phyloP scores from a whole-genome alignment of 176 grass and related monocot species.

The Themeda triandra region DNA sequence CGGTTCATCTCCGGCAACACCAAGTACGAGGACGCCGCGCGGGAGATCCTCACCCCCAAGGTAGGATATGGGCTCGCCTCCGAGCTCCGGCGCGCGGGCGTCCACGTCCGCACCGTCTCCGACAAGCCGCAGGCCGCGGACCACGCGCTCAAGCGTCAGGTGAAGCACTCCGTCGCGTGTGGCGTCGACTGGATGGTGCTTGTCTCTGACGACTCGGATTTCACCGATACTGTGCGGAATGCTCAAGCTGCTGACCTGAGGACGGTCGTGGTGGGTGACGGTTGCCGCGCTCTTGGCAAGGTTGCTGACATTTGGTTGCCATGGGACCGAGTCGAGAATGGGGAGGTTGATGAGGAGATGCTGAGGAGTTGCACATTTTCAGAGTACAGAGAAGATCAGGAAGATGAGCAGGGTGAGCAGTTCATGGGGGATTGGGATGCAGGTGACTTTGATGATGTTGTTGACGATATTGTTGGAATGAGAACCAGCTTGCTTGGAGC shows the following conservation, averaged over 20 bases:
- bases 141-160: constrained; percentile 74
- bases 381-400: constrained; percentile 18
- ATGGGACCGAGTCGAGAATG: constrained; percentile 73
- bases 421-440: constrained; percentile 36
- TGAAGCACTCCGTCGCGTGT: constrained; percentile 67
- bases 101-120: constrained; percentile 68
- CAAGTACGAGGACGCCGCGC: constrained; percentile 84
- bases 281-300: constrained; percentile 45
- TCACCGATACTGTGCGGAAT: constrained; percentile 65
- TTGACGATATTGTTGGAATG: constrained; percentile 39
- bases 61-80: constrained; percentile 72
- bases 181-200: constrained; percentile 81
- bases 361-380: constrained; percentile 31
- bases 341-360: constrained; percentile 65
- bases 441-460: constrained; percentile 40
- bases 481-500: constrained; percentile 35
- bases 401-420: constrained; percentile 19
- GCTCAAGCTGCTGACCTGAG: constrained; percentile 64
- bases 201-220: constrained; percentile 87
- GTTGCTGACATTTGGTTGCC: constrained; percentile 84
- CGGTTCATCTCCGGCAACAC: constrained; percentile 73
- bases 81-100: constrained; percentile 82
- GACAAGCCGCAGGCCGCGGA: constrained; percentile 94
- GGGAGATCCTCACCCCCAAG: constrained; percentile 73
- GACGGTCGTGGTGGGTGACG: constrained; percentile 79